Evolutionary conservation across 352 stramenopile genomes (phyloP), one percentile per base, ranked within the genome.

Genomic region (Pythium periplocum): DNA sequence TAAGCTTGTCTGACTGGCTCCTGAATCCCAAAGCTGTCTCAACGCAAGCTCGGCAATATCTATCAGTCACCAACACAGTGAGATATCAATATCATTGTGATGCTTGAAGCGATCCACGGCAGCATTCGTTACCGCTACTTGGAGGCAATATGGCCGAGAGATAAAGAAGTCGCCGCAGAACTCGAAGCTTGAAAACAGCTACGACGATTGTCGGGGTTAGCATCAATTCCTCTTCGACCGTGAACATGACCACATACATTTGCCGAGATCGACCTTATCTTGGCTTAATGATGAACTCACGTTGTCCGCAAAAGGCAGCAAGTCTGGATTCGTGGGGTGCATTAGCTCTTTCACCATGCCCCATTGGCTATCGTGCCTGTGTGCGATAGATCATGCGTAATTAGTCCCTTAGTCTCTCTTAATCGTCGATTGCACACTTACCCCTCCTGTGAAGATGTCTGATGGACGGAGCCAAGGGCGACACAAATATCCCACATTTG

Each of bases 141-240:
- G 54, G 49, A 4, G 59, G n/a, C 43, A 36, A 55, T 2, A 47
- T 55, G 42, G 53, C 53, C 11, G 59, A 66, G 31, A 66, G 12
- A 1, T 52, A 45, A 0, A 59, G 34, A 4, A 66, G 6, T 44
- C 59, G 31, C 36, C 53, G 31, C 34, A 66, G 32, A 7, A 66
- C 43, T 10, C 59, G 59, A 0, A 66, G 26, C 37, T 57, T 57
- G 40, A 66, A 62, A 2, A 50, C 49, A 49, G 61, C 59, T 66
- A 39, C 33, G 17, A 26, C 17, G 17, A 26, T 26, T 26, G 17
- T 26, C 17, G 17, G 17, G 17, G 17, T 26, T 26, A 26, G 17
- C 17, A 26, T 26, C 17, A 26, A 26, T 26, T 26, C 17, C 17
- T 26, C 17, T 26, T 26, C 17, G 17, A 26, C 17, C 17, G 17